Conservation (phyloP, 345 rosid species). For the Eucalyptus globulus region DNA sequence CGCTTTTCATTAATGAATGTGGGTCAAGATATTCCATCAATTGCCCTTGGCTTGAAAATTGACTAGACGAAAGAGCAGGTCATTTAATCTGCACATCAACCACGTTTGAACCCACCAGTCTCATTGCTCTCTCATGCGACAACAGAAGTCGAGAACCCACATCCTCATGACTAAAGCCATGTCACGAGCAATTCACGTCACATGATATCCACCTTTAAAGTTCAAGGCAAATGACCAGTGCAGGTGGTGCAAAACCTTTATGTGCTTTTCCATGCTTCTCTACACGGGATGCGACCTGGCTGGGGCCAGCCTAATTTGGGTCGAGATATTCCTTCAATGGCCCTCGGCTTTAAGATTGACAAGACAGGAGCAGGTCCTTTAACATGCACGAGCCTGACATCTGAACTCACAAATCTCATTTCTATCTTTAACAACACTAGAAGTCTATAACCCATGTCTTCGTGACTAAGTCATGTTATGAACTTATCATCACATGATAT, state of each 20-base stretch:
- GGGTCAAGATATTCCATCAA: not conserved
- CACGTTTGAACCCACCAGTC: not conserved
- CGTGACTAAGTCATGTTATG: not conserved
- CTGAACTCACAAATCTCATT: too few species aligned
- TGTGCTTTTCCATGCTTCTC: not conserved
- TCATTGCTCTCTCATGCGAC: not conserved
- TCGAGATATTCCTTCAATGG: not conserved
- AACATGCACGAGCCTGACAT: not conserved
- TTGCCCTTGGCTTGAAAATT: not conserved
- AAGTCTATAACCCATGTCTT: not conserved
- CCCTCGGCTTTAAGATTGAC: not conserved
- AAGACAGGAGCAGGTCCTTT: not conserved
- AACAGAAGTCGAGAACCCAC: not conserved
- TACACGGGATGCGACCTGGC: not conserved
- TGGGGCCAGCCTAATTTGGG: not conserved
- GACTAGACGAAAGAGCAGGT: not conserved
- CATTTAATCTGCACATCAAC: not conserved
- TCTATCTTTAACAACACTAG: not conserved
- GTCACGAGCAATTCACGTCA: not conserved
- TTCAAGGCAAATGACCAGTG: not conserved
- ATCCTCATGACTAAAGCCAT: not conserved
- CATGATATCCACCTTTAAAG: not conserved
- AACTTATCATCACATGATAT: not conserved
- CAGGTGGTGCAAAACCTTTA: not conserved
- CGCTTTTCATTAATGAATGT: not conserved